Conservation (phyloP, 23 red algal genomes). For the Gracilaria vermiculophylla region DNA sequence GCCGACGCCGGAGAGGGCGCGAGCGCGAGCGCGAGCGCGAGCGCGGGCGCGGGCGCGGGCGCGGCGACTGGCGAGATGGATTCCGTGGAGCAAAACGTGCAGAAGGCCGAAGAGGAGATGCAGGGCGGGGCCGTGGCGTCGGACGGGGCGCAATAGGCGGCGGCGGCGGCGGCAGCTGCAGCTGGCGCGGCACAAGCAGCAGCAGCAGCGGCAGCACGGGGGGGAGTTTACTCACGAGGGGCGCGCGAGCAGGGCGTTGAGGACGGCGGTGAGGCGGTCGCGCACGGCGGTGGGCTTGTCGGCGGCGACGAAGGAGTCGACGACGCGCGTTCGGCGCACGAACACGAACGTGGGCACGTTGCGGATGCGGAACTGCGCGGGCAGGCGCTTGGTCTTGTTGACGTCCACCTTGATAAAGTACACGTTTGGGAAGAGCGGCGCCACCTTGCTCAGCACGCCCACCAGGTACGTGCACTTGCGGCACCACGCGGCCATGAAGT, state of each 20-base stretch:
- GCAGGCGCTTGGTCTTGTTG: conserved; percentile 30
- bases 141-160: neutral
- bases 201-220: too few species aligned
- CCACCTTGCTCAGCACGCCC: conserved; percentile 17
- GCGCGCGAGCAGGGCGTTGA: neutral
- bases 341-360: conserved; percentile 69
- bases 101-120: neutral
- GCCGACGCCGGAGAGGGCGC: too few species aligned
- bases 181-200: neutral
- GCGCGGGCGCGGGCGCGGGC: too few species aligned
- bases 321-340: neutral
- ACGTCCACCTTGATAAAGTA: conserved; percentile 52
- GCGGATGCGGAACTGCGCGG: conserved; percentile 36
- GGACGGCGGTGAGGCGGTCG: neutral
- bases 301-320: conserved; percentile 18
- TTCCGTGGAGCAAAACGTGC: neutral
- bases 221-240: too few species aligned
- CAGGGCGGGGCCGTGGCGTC: neutral
- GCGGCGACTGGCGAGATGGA: neutral
- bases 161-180: neutral
- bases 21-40: too few species aligned
- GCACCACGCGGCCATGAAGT: conserved; percentile 60
- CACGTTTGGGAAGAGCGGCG: neutral
- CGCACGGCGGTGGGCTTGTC: conserved; percentile 1
- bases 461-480: conserved; percentile 57